Evolutionary conservation across 2,329 filamentous ascomycete species (phyloP).

Genomic region (Beauveria sp.): DNA sequence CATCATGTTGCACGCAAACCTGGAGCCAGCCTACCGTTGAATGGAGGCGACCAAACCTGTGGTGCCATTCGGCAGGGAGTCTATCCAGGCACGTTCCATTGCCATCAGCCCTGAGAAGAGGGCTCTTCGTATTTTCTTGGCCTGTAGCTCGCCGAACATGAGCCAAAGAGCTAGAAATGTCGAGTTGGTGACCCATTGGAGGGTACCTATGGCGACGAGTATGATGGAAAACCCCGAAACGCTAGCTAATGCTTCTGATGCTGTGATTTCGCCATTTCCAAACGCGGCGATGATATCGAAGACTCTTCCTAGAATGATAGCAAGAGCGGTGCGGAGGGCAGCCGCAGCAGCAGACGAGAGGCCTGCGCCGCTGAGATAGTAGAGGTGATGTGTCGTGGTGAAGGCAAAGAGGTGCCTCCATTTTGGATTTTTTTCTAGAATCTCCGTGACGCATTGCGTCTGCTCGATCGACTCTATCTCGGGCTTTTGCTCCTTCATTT

Average conservation of each 20-base stretch:
- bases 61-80: constrained; percentile 62
- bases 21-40: constrained; percentile 53
- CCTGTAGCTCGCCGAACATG: constrained; percentile 73
- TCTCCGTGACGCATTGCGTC: not conserved
- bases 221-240: constrained; percentile 55
- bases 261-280: constrained; percentile 45
- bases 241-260: constrained; percentile 42
- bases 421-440: constrained; percentile 16
- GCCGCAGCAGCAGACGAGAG: constrained; percentile 52
- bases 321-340: constrained; percentile 54
- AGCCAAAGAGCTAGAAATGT: constrained; percentile 65
- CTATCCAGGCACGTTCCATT: constrained; percentile 77
- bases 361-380: constrained; percentile 46
- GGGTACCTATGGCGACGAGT: constrained; percentile 54
- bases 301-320: constrained; percentile 65
- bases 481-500: not conserved
- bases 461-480: not conserved
- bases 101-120: constrained; percentile 63
- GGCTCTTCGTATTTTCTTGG: constrained; percentile 51
- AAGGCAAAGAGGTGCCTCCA: constrained; percentile 61
- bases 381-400: constrained; percentile 52
- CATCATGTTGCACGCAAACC: not conserved
- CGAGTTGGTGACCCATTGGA: constrained; percentile 60
- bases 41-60: constrained; percentile 62
- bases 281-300: constrained; percentile 65